Evolutionary conservation across 176 grass and related monocot species (phyloP), one percentile per base, ranked within the genome.

Genomic region (Chrysopogon serrulatus): DNA sequence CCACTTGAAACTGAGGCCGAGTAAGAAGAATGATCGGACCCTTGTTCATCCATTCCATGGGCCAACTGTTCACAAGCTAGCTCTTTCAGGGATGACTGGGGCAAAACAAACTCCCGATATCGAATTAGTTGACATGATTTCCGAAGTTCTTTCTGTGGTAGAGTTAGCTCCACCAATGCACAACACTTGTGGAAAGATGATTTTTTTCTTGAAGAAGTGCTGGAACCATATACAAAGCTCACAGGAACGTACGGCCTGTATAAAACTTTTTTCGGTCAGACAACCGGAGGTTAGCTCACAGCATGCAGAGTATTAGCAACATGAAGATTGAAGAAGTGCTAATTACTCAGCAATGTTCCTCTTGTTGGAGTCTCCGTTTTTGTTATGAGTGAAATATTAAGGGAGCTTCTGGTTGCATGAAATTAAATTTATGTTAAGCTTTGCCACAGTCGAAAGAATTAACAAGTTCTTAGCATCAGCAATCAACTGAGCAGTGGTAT

Each of bases 11-110:
- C 35, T 18, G 79, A 5, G 66, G 37, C 4, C 18, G 19, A 2
- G 54, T 2, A 34, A 49, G 79, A 76, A 54, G 68, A 71, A 84
- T 17, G 24, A 80, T 69, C n/a, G 37, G 37, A 11, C 31, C 13
- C 34, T 70, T 43, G 43, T 6, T 79, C 73, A 79, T 86, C 78
- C 40, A 59, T 61, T 23, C 23, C 59, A 11, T 24, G 26, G 23
- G 60, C 21, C 35, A 88, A 37, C 4, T 18, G 32, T 53, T 15
- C 10, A 0, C 26, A 77, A 27, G 40, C 48, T 41, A 57, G 35
- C n/a, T 44, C 43, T 76, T 78, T 75, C 42, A 66, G 31, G 2
- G 74, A 88, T 67, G 83, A 83, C 35, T 17, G 42, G 3, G 83
- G 74, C 13, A 82, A 72, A 70, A 86, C 19, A 10, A 36, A 61